Evolutionary conservation across 2,329 filamentous ascomycete genomes (phyloP).

Genomic region (Fusarium sambucinum): DNA sequence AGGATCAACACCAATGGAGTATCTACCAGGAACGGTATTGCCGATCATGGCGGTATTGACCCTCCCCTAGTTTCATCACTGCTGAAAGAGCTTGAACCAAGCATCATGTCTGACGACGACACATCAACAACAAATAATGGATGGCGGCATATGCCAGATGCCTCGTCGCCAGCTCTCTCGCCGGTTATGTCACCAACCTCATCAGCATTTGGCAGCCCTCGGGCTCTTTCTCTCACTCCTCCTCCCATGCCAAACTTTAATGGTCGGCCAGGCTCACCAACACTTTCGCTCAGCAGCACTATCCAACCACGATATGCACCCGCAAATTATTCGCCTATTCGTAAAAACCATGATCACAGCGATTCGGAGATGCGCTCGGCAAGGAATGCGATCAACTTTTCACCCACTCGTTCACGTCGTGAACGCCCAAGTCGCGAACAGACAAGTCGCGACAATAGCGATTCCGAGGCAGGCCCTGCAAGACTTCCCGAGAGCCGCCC

Average conservation of each 20-base stretch:
- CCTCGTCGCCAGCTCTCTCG: slow-evolving; percentile 73
- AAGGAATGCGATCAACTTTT: slow-evolving; percentile 67
- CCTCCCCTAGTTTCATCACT: slow-evolving; percentile 89
- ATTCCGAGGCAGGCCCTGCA: slow-evolving; percentile 40
- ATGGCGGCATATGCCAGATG: slow-evolving; percentile 52
- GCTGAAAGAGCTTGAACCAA: slow-evolving; percentile 85
- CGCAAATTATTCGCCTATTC: slow-evolving; percentile 72
- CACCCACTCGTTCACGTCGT: slow-evolving; percentile 57
- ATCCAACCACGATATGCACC: slow-evolving; percentile 81
- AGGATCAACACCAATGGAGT: slow-evolving; percentile 40
- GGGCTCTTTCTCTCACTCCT: slow-evolving; percentile 75
- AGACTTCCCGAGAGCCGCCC: slow-evolving; percentile 50
- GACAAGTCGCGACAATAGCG: slow-evolving; percentile 34
- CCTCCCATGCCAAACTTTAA: slow-evolving; percentile 70
- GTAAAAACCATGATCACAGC: slow-evolving; percentile 16
- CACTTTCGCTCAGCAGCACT: slow-evolving; percentile 74
- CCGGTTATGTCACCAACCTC: slow-evolving; percentile 73
- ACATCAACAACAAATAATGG: slow-evolving; percentile 42
- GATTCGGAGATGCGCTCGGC: slow-evolving; percentile 63
- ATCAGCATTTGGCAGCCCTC: slow-evolving; percentile 75
- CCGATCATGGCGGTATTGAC: slow-evolving; percentile 56
- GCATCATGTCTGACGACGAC: slow-evolving; percentile 69
- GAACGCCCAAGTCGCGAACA: slow-evolving; percentile 29
- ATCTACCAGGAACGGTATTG: slow-evolving; percentile 41
- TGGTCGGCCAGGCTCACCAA: slow-evolving; percentile 72